phyloP scores from a whole-genome alignment of 2,329 filamentous ascomycete genomes.

The Alternaria angustiovoidea region DNA sequence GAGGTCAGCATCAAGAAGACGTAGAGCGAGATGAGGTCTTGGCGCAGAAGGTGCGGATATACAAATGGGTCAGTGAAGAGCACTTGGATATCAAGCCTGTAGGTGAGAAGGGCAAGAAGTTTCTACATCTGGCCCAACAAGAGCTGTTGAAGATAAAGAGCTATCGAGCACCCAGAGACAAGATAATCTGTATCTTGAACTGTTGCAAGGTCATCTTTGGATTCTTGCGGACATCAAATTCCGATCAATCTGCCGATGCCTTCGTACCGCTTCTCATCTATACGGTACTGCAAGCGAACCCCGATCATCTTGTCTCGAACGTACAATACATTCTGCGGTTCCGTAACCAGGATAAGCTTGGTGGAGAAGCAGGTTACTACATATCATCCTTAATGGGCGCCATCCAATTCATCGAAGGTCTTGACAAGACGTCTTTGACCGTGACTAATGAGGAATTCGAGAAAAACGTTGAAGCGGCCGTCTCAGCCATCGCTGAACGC shows the following conservation, averaged over 20 bases:
- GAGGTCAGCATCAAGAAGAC: constrained; percentile 97
- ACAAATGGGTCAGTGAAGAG: constrained; percentile 91
- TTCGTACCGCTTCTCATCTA: constrained; percentile 93
- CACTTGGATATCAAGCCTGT: constrained; percentile 91
- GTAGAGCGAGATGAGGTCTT: constrained; percentile 96
- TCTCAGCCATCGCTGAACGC: constrained; percentile 93
- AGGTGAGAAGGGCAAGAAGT: constrained; percentile 85
- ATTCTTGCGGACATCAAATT: constrained; percentile 87
- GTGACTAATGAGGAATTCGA: constrained; percentile 97
- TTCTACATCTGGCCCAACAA: constrained; percentile 88
- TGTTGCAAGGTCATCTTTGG: constrained; percentile 99
- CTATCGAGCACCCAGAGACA: constrained; percentile 95
- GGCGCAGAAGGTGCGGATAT: constrained; percentile 95
- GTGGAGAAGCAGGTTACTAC: constrained; percentile 98
- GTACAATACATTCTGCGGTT: constrained; percentile 98
- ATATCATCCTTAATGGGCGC: constrained; percentile 95
- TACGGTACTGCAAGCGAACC: constrained; percentile 91
- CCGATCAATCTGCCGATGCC: constrained; percentile 93
- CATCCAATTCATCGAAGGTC: constrained; percentile 94
- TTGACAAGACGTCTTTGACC: constrained; percentile 92
- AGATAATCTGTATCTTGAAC: constrained; percentile 97
- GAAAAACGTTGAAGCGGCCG: constrained; percentile 92
- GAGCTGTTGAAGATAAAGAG: constrained; percentile 96
- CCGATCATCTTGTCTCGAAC: constrained; percentile 94
- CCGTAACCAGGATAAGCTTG: constrained; percentile 95